A percentile compares a stretch with the other conserved stretches of the same genome.
phyloP scores from a whole-genome alignment of 1,139 yeast genomes.

The Pichia sp. region DNA sequence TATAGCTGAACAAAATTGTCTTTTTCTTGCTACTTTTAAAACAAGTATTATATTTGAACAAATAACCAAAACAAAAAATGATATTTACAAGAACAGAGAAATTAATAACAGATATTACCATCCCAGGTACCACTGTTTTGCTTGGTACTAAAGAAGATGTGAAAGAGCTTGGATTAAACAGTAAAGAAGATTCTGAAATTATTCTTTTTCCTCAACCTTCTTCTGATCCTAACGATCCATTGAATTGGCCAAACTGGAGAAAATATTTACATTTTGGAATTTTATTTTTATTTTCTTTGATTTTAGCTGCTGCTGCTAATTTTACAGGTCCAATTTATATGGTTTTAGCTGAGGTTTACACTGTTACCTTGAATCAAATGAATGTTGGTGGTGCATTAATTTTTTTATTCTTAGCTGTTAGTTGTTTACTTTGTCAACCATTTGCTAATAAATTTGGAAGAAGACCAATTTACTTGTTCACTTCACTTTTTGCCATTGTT shows the following conservation, averaged over 20 bases:
- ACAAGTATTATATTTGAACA: not conserved
- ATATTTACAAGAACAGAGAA: not conserved
- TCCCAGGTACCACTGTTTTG: slow-evolving; percentile 44
- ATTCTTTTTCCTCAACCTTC: slow-evolving; percentile 35
- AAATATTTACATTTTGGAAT: slow-evolving; percentile 26
- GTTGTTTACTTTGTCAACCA: slow-evolving; percentile 44
- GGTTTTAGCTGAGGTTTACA: slow-evolving; percentile 32
- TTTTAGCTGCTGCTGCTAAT: slow-evolving; percentile 37
- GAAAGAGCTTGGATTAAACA: slow-evolving; percentile 32
- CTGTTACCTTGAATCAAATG: slow-evolving; percentile 35
- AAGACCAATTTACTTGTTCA: slow-evolving; percentile 39
- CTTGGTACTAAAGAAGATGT: slow-evolving; percentile 32
- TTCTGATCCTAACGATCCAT: slow-evolving; percentile 33
- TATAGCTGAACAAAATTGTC: no score
- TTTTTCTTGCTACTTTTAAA: no score
- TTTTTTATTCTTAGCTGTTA: slow-evolving; percentile 40
- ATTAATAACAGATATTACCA: slow-evolving; percentile 25
- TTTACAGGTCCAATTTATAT: slow-evolving; percentile 39
- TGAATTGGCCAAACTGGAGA: slow-evolving; percentile 26
- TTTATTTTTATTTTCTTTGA: slow-evolving; percentile 34
- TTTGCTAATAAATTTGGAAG: slow-evolving; percentile 37
- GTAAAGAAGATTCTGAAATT: slow-evolving; percentile 22
- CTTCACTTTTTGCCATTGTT: slow-evolving; percentile 18
- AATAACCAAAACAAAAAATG: not conserved
- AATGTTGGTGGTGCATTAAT: slow-evolving; percentile 36